Conservation (phyloP, 1,284 basidiomycete genomes). For the Boletus coffeatus region DNA sequence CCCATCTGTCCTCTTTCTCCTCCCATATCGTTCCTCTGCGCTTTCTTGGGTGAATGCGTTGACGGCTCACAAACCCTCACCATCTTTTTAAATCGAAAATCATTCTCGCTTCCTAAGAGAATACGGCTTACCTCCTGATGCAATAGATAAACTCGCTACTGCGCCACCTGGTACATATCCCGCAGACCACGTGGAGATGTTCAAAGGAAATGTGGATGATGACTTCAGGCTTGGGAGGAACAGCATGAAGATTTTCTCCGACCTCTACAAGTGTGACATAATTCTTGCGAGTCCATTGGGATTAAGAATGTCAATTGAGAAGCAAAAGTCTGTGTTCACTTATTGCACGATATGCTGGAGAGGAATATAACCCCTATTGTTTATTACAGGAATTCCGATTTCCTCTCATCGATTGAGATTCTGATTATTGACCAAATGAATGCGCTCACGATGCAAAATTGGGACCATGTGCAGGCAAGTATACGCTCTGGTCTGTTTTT, state of each 20-base stretch:
- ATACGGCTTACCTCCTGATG: conserved; percentile 77
- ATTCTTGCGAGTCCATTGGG: conserved; percentile 94
- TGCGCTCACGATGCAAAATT: conserved; percentile 96
- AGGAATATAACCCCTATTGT: conserved; percentile 3
- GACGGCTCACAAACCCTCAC: conserved; percentile 63
- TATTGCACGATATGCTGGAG: background rate
- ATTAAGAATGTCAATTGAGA: conserved; percentile 88
- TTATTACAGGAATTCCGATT: conserved; percentile 68
- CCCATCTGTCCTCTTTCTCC: conserved; percentile 87
- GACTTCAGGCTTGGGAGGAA: conserved; percentile 90
- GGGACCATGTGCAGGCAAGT: conserved; percentile 90
- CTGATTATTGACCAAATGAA: conserved; percentile 94
- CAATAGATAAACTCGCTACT: conserved; percentile 75
- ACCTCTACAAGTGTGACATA: conserved; percentile 89
- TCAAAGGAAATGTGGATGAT: conserved; percentile 97
- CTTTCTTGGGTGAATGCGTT: conserved; percentile 72
- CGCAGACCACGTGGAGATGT: conserved; percentile 87
- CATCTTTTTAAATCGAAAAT: conserved; percentile 81
- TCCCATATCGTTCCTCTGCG: conserved; percentile 90
- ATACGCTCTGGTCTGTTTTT: background rate
- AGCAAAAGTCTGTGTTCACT: conserved; percentile 66
- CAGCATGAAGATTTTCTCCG: conserved; percentile 81
- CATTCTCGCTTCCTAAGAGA: conserved; percentile 77
- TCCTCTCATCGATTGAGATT: conserved; percentile 91
- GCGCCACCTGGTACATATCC: conserved; percentile 79